Evolutionary conservation across 306 rosid species (phyloP).

Genomic region (Rubus parviflorus): DNA sequence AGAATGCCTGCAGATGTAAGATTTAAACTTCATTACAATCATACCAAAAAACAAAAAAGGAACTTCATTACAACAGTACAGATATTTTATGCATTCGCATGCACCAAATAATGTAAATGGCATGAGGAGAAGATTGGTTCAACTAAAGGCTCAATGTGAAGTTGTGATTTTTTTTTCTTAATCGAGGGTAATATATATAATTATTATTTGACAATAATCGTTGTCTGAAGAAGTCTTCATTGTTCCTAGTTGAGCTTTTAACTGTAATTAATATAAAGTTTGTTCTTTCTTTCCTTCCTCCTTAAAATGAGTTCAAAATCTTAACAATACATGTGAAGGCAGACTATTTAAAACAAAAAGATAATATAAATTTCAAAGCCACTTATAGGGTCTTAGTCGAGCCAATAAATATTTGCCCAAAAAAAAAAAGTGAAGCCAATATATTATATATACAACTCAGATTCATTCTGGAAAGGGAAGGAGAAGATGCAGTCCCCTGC

Average conservation of each 20-base stretch:
- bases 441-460: background rate
- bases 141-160: no score
- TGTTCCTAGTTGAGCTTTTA: no score
- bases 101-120: background rate
- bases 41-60: background rate
- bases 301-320: no score
- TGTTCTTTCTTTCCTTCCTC: no score
- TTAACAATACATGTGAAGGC: no score
- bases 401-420: background rate
- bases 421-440: no score
- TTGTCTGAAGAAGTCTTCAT: background rate
- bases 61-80: background rate
- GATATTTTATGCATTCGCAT: background rate
- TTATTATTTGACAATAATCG: background rate
- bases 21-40: background rate
- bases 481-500: background rate
- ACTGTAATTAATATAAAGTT: no score
- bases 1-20: slow-evolving; percentile 72
- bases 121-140: background rate
- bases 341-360: no score
- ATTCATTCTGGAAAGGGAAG: slow-evolving; percentile 1
- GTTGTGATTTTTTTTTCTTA: background rate
- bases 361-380: background rate
- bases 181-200: background rate
- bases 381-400: background rate